Evolutionary conservation across 805 yeast genomes (phyloP), one percentile per base, ranked within the genome.

Genomic region (Ogataea wickerhamii): DNA sequence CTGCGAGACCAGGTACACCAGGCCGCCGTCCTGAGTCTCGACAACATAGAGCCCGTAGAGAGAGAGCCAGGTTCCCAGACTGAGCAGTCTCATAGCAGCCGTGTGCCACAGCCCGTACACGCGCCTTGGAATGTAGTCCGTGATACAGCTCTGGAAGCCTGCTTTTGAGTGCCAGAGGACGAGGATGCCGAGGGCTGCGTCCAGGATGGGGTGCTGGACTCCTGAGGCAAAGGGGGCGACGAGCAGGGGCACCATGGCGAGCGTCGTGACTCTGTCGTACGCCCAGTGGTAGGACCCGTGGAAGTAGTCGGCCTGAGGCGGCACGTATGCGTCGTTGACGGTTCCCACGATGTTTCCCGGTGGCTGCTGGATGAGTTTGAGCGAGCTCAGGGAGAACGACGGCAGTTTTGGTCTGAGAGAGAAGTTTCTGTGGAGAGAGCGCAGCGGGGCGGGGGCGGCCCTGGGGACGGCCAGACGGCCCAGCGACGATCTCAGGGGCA

Each of bases 221-320:
- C 95, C 96, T 32, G 82, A 72, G 26, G 82, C 74, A 49, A 88
- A 75, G 17, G 98, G 96, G 17, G 80, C 66, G 27, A 82, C 73
- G 20, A 80, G 71, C 44, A 91, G 67, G 22, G 98, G 98, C 18
- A 87, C 73, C 60, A 89, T 67, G 8, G 81, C 77, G 13, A 82
- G 60, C 3, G 94, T 72, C 24, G 87, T 66, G 4, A 76, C 54
- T 51, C 86, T 77, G 70, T 91, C 98, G 52, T 81, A 80, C n/a
- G 85, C 69, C 98, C 98, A 91, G 69, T 89, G 98, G 60, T 78
- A 74, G 18, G 94, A 84, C 33, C 98, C 97, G 55, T 87, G 89
- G 35, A 70, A 56, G 48, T 71, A 76, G 54, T 75, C 70, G 4
- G 80, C 60, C 28, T 70, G 62, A 27, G 97, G 97, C 12, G 77